These are phyloP conservation scores for Corrigiola litoralis DNA, from an alignment of 179 eudicot species.

Conservation along the genomic window DNA sequence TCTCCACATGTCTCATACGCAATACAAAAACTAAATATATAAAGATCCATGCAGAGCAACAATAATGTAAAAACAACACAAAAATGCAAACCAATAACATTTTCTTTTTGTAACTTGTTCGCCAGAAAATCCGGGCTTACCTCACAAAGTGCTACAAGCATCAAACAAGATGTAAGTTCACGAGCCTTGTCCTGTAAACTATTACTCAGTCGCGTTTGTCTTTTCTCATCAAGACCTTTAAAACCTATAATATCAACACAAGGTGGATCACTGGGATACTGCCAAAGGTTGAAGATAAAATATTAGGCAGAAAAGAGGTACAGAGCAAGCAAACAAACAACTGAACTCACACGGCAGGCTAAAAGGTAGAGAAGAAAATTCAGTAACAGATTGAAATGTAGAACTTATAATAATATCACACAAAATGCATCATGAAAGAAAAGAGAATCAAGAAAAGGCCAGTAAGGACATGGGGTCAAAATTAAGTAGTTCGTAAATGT, in stretches of 20 bases:
- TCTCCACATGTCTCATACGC: too few relatives aligned
- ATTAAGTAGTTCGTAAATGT: neutral
- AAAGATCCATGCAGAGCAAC: too few relatives aligned
- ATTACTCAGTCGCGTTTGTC: constrained; percentile 49
- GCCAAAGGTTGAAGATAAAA: constrained; percentile 29
- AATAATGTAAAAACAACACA: too few relatives aligned
- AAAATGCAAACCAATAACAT: too few relatives aligned
- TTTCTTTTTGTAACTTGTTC: neutral
- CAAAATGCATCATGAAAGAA: neutral
- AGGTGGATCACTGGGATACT: constrained; percentile 91
- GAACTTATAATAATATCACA: too few relatives aligned
- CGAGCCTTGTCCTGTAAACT: constrained; percentile 48
- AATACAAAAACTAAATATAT: too few relatives aligned
- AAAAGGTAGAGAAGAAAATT: neutral
- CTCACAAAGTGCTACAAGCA: constrained; percentile 97
- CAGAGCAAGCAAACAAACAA: neutral
- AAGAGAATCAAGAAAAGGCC: neutral
- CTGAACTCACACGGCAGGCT: neutral
- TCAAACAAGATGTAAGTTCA: constrained; percentile 70
- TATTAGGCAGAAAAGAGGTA: constrained; percentile 16
- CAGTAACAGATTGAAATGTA: too few relatives aligned
- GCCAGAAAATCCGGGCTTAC: constrained; percentile 31
- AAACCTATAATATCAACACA: constrained; percentile 54
- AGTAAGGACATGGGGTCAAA: neutral
- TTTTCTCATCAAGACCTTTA: constrained; percentile 83